Base-by-base conservation (phyloP, 148 eudicot species). In the Spergularia bocconei region DNA sequence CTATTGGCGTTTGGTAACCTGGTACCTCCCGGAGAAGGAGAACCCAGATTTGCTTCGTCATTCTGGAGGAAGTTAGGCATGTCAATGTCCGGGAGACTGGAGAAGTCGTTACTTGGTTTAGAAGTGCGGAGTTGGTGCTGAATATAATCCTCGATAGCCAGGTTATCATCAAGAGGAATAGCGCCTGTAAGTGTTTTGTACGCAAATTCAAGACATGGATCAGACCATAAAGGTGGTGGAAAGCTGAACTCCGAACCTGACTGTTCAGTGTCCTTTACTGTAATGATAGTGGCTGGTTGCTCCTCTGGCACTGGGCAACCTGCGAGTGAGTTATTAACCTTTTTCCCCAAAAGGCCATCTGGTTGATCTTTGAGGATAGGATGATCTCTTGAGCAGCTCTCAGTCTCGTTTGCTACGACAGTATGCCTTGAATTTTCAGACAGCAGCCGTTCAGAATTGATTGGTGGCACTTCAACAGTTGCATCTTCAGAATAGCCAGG, bases 191-290 rank as follows among this genome's bases (percentile, higher is more conserved):
- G 96, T 41, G 93, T 93, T 75, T 91, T 93, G 51, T 78, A 80
- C 9, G 98, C 93, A 82, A 93, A 93, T 41, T 93, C 96, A 8
- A 89, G 82, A 79, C 93, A 91, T 70, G 98, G 93, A 77, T 93
- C 93, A 10, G 90, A 80, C 92, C 90, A 87, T 38, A 81, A 68
- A 13, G 86, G 83, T 23, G 86, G 79, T n/a, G 87, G 81, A 48
- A 79, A 80, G 70, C 75, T 77, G 63, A 78, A 58, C 25, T 75
- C 81, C 16, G 85, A 75, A 25, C 58, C 86, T 11, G 67, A 44
- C 58, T 53, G 68, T 44, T 74, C 70, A 54, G 69, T 71, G 0
- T 41, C 73, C 72, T 60, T 67, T 66, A 33, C 81, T 52, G 21
- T 50, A 16, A 51, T 48, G 36, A 29, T 1, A 29, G 36, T 29